Base-by-base conservation (phyloP, 2,329 filamentous ascomycete species). In the Epichloe brachyelytri region DNA sequence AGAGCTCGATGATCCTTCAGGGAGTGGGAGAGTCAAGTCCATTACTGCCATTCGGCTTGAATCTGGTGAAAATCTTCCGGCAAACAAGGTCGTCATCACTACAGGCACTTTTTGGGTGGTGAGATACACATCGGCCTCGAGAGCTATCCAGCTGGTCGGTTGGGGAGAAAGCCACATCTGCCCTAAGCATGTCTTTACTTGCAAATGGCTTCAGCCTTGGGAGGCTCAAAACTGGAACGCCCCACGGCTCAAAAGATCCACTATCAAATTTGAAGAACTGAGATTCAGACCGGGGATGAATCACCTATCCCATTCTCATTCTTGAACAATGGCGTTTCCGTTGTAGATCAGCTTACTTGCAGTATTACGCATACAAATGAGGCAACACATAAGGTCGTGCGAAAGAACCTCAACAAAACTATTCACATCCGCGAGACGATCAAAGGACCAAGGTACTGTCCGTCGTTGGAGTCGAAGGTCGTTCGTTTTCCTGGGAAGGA, bases 381-480 rank as follows among this genome's bases (percentile, higher is more conserved):
- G 46, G 78, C 75, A 5, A 82, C 88, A 0, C 93, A 98, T 67
- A 80, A 86, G 15, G 79, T 98, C 47, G 85, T 96, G 53, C 81
- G 88, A 44, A 79, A 80, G 6, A 96, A 97, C 62, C 79, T 98
- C n/a, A 86, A 95, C 63, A 94, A 95, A 64, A 94, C 88, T 0
- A 86, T 98, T 37, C 93, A 98, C 63, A 97, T 98, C 55, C 82
- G 93, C 22, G 93, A 98, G 66, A 91, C 88, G 0, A 87, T 98
- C 49, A 93, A 88, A 62, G 93, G 93, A 0, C 93, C 93, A 1
- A 79, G 93, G 54, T 98, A 98, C 63, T 98, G 93, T 61, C 93
- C 93, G 3, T 97, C 91, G 0, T 72, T 98, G 4, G 93, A 98
- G 68, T 89, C 89, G 15, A 98, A 98, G 67, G 78, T 98, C 47